Base-by-base conservation (phyloP, 495 filamentous ascomycete species). In the Articulospora tetracladia region DNA sequence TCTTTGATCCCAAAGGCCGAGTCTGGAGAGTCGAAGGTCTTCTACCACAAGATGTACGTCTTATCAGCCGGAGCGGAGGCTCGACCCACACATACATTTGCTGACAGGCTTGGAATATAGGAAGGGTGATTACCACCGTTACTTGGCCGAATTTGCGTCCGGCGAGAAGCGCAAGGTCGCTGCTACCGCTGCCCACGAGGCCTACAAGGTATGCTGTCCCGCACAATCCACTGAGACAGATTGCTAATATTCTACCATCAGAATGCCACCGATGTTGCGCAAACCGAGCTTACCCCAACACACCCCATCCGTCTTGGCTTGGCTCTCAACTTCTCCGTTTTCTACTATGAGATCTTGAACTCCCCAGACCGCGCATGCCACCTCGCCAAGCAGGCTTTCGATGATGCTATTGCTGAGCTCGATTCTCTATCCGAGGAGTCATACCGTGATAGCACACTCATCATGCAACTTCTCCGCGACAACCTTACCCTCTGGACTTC, bases 91-190 rank as follows among this genome's bases (percentile, higher is more conserved):
- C 25, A 51, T 55, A 47, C 57, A 25, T 61, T 52, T 63, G 55
- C 61, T 68, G 46, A 55, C 41, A 58, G 22, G 19, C 26, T 41
- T 23, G 34, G 8, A 48, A 19, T 70, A 74, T 68, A 98, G 94
- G 94, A 98, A 98, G 90, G 94, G 94, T 78, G 94, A 98, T 73
- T 98, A 98, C 80, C 93, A 98, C 83, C 95, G 94, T 73, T 98
- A 98, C 80, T 87, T 98, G 63, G 94, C 94, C 71, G 94, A 98
- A 80, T 98, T 98, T 76, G 95, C 94, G 59, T 93, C 91, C 66
- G 93, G 95, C 65, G 92, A 97, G 80, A 97, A 98, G 89, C 95
- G 94, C 79, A 97, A 98, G 90, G 81, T 85, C 68, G 93, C 94
- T 71, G 93, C 94, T 67, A 94, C 92, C 67, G 91, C 91, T 69